Percentiles rank a stretch among this genome's conserved stretches.
Evolutionary conservation across 2,329 filamentous ascomycete genomes (phyloP).

Genomic region (Colletotrichum kahawae): DNA sequence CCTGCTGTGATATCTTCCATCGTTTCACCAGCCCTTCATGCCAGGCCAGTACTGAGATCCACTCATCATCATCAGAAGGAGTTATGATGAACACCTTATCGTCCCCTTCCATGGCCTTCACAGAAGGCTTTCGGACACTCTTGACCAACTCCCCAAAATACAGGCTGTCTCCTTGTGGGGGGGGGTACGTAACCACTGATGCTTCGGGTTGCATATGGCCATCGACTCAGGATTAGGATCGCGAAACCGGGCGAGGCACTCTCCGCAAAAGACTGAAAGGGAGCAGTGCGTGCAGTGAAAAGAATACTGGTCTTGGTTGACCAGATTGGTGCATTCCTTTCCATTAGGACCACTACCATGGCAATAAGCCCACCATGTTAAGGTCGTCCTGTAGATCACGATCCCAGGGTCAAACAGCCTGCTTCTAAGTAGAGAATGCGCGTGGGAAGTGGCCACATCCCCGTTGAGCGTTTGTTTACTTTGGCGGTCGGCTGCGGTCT

Average conservation of each 20-base stretch:
- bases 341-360: not conserved
- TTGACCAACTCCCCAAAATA: not conserved
- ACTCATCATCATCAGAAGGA: not conserved
- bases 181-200: not conserved
- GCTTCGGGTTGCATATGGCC: not conserved
- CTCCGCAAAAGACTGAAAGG: not conserved
- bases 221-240: not conserved
- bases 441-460: not conserved
- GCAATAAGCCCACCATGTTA: not conserved
- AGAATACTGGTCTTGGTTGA: not conserved
- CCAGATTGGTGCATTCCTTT: not conserved
- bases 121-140: not conserved
- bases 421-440: not conserved
- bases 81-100: not conserved
- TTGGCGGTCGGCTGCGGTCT: not conserved
- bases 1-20: not conserved
- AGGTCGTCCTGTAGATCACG: not conserved
- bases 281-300: not conserved
- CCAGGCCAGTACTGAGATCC: not conserved
- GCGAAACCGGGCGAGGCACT: not conserved
- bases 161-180: not conserved
- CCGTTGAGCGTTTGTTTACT: not conserved
- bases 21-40: not conserved
- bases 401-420: not conserved
- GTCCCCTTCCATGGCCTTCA: not conserved